These are phyloP conservation scores for Solanum pennellii DNA, from an alignment of 257 asterid genomes.

Conservation along the genomic window DNA sequence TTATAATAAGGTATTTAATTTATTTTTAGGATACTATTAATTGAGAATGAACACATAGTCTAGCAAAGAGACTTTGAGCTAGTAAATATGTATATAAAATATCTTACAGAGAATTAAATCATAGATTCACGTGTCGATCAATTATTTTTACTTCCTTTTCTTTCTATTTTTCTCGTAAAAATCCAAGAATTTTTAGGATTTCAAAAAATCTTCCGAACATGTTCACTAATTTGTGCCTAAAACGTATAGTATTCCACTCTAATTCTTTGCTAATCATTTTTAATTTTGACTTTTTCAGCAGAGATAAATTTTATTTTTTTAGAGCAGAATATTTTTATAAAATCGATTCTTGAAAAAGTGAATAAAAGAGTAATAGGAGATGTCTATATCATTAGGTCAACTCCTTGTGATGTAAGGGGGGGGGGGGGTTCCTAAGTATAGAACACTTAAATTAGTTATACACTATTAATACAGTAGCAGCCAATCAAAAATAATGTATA, in stretches of 20 bases:
- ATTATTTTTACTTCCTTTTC: background rate
- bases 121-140: background rate
- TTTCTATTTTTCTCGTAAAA: background rate
- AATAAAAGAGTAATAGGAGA: background rate
- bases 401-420: slow-evolving; percentile 8
- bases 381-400: slow-evolving; percentile 40
- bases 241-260: slow-evolving; percentile 11
- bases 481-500: background rate
- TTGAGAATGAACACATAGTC: background rate
- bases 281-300: slow-evolving; percentile 14
- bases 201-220: background rate
- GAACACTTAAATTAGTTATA: background rate
- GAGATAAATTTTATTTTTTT: background rate
- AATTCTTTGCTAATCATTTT: slow-evolving; percentile 32
- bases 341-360: background rate
- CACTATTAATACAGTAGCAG: background rate
- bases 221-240: background rate
- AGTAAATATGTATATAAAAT: background rate
- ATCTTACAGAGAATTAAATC: background rate
- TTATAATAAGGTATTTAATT: background rate
- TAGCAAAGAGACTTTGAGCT: background rate
- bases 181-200: background rate
- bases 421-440: background rate
- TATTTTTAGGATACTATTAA: background rate
- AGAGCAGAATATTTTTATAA: background rate